Conservation (phyloP, 179 eudicot species). For the Spergularia azorica region DNA sequence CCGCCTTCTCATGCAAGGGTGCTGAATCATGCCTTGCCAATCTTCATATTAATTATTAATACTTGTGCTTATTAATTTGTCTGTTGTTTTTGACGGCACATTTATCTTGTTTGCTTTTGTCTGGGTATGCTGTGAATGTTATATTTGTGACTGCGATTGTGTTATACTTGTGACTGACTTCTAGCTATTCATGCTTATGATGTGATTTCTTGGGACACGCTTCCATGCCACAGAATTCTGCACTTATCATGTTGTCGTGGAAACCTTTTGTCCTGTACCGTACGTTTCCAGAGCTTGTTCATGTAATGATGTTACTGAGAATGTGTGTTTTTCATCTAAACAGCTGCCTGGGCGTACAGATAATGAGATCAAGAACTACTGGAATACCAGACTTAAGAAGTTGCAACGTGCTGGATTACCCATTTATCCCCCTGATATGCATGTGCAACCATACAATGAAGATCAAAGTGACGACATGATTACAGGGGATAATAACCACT, state of each 20-base stretch:
- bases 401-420: conserved; percentile 67
- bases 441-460: conserved; percentile 47
- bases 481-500: conserved; percentile 32
- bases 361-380: conserved; percentile 71
- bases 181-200: conserved; percentile 16
- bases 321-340: conserved; percentile 4
- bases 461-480: conserved; percentile 45
- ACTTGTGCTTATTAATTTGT: neutral
- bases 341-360: conserved; percentile 88
- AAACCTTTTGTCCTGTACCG: neutral
- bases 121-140: neutral
- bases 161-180: conserved; percentile 15
- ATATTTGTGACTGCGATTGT: conserved; percentile 7
- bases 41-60: conserved; percentile 15
- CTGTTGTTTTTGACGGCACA: neutral
- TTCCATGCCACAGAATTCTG: neutral
- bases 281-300: conserved; percentile 6
- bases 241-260: neutral
- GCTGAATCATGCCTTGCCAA: neutral
- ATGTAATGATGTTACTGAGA: neutral
- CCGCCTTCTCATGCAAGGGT: conserved; percentile 1
- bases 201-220: conserved; percentile 24
- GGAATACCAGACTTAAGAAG: conserved; percentile 72
- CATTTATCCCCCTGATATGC: conserved; percentile 58
- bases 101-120: conserved; percentile 17